Percentiles rank a stretch among this genome's conserved stretches.
Conservation (phyloP, 2,329 filamentous ascomycete species). For the Aspergillus ustus region DNA sequence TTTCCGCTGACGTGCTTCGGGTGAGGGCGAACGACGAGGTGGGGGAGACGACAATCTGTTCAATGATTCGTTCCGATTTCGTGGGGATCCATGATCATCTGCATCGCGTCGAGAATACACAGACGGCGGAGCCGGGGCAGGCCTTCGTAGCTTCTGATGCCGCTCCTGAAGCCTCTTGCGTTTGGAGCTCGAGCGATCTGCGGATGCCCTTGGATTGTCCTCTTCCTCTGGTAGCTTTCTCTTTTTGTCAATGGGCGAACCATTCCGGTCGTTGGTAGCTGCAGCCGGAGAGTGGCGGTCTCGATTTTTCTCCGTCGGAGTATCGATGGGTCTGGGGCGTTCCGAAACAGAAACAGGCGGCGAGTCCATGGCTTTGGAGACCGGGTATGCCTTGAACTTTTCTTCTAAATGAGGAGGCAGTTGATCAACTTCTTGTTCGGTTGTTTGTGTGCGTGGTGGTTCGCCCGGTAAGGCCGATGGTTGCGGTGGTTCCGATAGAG, state of each 20-base stretch:
- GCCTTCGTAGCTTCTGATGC: constrained; percentile 42
- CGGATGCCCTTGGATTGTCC: constrained; percentile 27
- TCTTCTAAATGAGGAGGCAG: neutral
- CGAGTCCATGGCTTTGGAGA: constrained; percentile 7
- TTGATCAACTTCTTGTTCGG: neutral
- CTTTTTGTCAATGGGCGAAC: constrained; percentile 31
- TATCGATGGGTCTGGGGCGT: neutral
- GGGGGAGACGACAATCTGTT: constrained; percentile 46
- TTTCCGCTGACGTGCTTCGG: constrained; percentile 49
- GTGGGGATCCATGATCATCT: constrained; percentile 23
- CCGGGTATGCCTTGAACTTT: neutral
- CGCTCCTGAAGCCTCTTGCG: constrained; percentile 47
- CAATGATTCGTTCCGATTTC: constrained; percentile 31
- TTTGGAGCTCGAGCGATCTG: constrained; percentile 39
- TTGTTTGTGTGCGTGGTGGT: neutral
- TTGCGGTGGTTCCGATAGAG: constrained; percentile 5
- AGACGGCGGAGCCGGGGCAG: constrained; percentile 43
- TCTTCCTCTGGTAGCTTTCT: constrained; percentile 35
- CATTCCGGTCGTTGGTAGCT: constrained; percentile 13
- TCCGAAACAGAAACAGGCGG: neutral
- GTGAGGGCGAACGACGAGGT: constrained; percentile 45
- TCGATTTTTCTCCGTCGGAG: constrained; percentile 1
- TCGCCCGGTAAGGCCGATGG: constrained; percentile 1
- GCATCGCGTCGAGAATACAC: constrained; percentile 47
- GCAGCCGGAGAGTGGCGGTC: constrained; percentile 3